phyloP scores from a whole-genome alignment of 2,329 filamentous ascomycete genomes.

The Atkinsonella texensis region DNA sequence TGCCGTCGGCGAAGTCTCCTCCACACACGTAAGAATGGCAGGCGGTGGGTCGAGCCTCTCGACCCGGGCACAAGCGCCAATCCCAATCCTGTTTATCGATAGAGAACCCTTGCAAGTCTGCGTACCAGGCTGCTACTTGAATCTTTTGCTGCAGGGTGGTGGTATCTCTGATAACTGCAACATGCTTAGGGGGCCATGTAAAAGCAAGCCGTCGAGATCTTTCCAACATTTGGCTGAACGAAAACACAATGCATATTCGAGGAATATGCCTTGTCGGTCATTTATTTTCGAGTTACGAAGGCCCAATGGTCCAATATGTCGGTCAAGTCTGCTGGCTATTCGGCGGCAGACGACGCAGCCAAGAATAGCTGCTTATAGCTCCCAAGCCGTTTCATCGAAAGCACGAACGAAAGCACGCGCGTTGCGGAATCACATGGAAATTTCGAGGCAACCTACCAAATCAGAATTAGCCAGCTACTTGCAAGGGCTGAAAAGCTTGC shows the following conservation, averaged over 20 bases:
- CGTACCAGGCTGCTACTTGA: not conserved
- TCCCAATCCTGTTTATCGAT: conserved; percentile 19
- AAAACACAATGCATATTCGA: not conserved
- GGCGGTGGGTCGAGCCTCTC: conserved; percentile 15
- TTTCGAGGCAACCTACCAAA: conserved; percentile 14
- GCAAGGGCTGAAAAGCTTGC: conserved; percentile 16
- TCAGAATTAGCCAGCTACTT: conserved; percentile 17
- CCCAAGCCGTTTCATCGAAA: conserved; percentile 13
- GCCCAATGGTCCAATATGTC: conserved; percentile 25
- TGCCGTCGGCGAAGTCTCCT: conserved; percentile 14
- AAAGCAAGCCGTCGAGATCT: not conserved
- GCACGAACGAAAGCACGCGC: conserved; percentile 10
- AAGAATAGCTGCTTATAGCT: conserved; percentile 23
- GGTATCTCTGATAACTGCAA: not conserved
- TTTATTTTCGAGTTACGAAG: conserved; percentile 22
- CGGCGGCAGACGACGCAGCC: conserved; percentile 15
- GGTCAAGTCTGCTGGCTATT: conserved; percentile 22
- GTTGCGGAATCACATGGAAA: conserved; percentile 7
- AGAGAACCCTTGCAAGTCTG: conserved; percentile 7
- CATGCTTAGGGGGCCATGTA: not conserved
- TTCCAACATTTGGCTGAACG: not conserved
- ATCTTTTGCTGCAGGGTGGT: not conserved
- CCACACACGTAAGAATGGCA: conserved; percentile 9
- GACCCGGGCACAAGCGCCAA: not conserved
- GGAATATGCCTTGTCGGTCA: conserved; percentile 24